Base-by-base conservation (phyloP, 2,329 filamentous ascomycete genomes). In the Cladobotryum protrusum region DNA sequence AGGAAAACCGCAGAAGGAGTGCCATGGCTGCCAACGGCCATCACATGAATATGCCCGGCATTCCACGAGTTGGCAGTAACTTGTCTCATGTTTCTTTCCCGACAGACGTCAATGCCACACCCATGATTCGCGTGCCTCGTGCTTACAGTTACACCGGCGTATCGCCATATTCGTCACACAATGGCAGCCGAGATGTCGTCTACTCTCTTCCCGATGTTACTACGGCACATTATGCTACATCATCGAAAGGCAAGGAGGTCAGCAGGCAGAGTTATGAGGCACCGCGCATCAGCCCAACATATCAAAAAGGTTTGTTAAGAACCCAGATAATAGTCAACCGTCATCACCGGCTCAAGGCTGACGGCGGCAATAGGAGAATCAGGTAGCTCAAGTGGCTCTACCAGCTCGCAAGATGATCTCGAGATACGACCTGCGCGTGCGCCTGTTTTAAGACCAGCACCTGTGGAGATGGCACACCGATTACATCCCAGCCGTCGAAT, bases 1-100 rank as follows among this genome's bases (percentile, higher is more conserved):
- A 77, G 57, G 67, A 75, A 57, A 77, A 79, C 63, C 69, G 68
- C 48, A 69, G 71, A 52, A 69, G 76, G 55, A 77, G 69, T 57
- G 72, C 73, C 44, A 73, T 76, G 66, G 67, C 66, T n/a, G 65
- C 69, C 9, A 72, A 59, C 47, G 65, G 67, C 33, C 55, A 67
- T 34, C 64, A 68, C 41, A 60, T 65, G 59, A 69, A 64, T 56
- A 67, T 70, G 57, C 66, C 67, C 1, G 63, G 61, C 35, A 58
- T 62, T 1, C 69, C 74, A n/a, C 73, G 75, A n/a, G 68, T 73
- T 32, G 67, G 69, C 49, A 78, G 73, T 63, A 67, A 70, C 37
- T 63, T 76, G 9, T 73, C 75, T 0, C 66, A 70, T 52, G 71
- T 74, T 34, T 72, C 74, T 5, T 78, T 74, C 52, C 72, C 74